Conservation (phyloP, 2,329 filamentous ascomycete species). For the Fusarium begoniae region DNA sequence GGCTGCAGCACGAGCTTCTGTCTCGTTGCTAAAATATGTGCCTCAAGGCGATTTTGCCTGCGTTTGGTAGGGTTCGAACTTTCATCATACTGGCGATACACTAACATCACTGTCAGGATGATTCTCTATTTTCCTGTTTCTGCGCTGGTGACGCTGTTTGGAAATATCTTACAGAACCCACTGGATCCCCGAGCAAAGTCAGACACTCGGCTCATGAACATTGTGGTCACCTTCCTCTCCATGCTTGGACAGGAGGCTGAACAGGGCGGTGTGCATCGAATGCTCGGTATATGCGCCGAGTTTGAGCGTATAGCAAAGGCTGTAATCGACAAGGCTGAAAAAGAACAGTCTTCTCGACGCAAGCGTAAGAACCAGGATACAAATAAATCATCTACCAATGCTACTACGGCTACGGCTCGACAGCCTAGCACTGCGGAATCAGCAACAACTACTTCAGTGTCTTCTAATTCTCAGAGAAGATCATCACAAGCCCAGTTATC, state of each 20-base stretch:
- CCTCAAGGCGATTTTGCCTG: slow-evolving; percentile 94
- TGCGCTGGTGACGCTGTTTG: slow-evolving; percentile 92
- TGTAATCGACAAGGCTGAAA: slow-evolving; percentile 90
- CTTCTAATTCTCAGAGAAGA: slow-evolving; percentile 14
- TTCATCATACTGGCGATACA: background rate
- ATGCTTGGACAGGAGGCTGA: slow-evolving; percentile 90
- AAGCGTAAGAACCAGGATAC: slow-evolving; percentile 81
- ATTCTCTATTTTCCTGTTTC: slow-evolving; percentile 97
- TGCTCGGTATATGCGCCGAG: slow-evolving; percentile 93
- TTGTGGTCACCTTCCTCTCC: slow-evolving; percentile 91
- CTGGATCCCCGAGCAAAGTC: slow-evolving; percentile 87
- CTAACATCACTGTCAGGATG: slow-evolving; percentile 65
- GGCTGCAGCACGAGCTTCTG: slow-evolving; percentile 89
- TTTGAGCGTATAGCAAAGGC: slow-evolving; percentile 94
- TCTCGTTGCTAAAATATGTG: slow-evolving; percentile 94
- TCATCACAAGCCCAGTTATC: slow-evolving; percentile 41
- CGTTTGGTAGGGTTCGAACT: slow-evolving; percentile 76
- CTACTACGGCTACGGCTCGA: slow-evolving; percentile 23
- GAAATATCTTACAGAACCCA: slow-evolving; percentile 95
- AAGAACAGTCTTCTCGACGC: slow-evolving; percentile 79
- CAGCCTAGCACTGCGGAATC: slow-evolving; percentile 13
- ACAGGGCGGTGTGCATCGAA: slow-evolving; percentile 89
- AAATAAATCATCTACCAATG: slow-evolving; percentile 21
- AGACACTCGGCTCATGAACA: slow-evolving; percentile 89
- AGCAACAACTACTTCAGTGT: slow-evolving; percentile 1